Base-by-base conservation (phyloP, 495 filamentous ascomycete genomes). In the Neohortaea acidophila region DNA sequence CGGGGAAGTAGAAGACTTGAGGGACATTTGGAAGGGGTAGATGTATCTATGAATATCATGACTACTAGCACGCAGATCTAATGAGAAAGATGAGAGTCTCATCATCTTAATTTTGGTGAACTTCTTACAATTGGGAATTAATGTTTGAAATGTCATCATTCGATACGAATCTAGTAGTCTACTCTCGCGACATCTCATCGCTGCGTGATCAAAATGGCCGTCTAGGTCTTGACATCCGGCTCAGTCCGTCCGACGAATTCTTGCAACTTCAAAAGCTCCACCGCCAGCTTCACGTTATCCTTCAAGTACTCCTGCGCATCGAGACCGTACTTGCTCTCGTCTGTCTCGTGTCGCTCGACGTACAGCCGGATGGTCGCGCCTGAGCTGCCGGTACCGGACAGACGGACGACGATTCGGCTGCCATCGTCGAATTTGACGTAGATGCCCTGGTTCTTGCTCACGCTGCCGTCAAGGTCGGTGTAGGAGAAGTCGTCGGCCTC, bases 331-430 rank as follows among this genome's bases (percentile, higher is more conserved):
- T 73, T 84, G 38, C 66, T 75, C 33, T 67, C 62, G 51, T 97
- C 86, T 39, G 62, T 59, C 60, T 77, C 72, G 61, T 96, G 83
- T 65, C 81, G 85, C 72, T 96, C 89, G 43, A 97, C 75, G 55
- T 97, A 97, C 53, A 97, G 64, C 38, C 89, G 79, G 57, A 97
- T 94, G 17, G 89, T 97, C 25, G 89, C 89, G 15, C 89, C 89
- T 30, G 81, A 87, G 51, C 79, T 86, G 33, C 89, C 89, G 18
- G 89, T 97, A 18, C 89, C 89, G 1, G 86, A 94, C 51, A 97
- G 61, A 43, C 89, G 77, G 34, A 94, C 84, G 22, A 97, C 81
- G 34, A 96, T 86, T 38, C 89, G 76, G 63, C 81, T 87, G 43
- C 89, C 89, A 39, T 92, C 84, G 35, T 85, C 83, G 63, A 96